Evolutionary conservation across 2,329 filamentous ascomycete genomes (phyloP).

Genomic region (Aphanoascus verrucosus): DNA sequence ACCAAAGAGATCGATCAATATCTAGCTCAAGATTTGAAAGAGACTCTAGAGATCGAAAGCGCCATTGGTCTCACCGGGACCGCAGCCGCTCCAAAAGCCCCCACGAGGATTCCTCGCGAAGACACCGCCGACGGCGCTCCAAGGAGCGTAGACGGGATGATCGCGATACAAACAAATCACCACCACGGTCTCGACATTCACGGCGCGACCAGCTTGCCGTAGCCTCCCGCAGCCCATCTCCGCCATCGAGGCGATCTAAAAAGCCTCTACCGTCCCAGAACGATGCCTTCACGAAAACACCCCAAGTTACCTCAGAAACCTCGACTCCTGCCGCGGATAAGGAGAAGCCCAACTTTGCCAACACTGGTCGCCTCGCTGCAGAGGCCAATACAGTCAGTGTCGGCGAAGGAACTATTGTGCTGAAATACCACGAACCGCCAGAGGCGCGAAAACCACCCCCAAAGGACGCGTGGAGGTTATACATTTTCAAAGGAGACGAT

Average conservation of each 20-base stretch:
- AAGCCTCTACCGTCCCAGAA: conserved; percentile 38
- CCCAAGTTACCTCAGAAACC: conserved; percentile 21
- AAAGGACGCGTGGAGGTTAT: conserved; percentile 75
- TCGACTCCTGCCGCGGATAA: conserved; percentile 25
- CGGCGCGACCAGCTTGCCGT: conserved; percentile 21
- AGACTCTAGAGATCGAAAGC: conserved; percentile 5
- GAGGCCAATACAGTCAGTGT: conserved; percentile 69
- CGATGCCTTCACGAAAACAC: conserved; percentile 32
- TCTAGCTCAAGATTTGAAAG: not conserved
- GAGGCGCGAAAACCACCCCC: conserved; percentile 81
- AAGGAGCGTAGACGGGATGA: conserved; percentile 22
- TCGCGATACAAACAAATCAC: conserved; percentile 5
- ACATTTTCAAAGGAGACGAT: conserved; percentile 77
- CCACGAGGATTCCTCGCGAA: conserved; percentile 3
- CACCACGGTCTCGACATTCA: not conserved
- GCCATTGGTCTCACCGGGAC: conserved; percentile 7
- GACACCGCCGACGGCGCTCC: conserved; percentile 20
- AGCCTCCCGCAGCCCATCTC: conserved; percentile 21
- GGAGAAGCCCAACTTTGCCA: conserved; percentile 77
- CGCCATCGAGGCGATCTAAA: conserved; percentile 26
- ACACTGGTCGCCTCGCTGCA: conserved; percentile 71
- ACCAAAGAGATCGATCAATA: conserved; percentile 1
- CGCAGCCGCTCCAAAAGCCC: conserved; percentile 11
- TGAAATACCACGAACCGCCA: conserved; percentile 93
- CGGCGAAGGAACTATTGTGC: conserved; percentile 51